Base-by-base conservation (phyloP, 1,139 yeast genomes). In the Blastobotrys malaysiensis region DNA sequence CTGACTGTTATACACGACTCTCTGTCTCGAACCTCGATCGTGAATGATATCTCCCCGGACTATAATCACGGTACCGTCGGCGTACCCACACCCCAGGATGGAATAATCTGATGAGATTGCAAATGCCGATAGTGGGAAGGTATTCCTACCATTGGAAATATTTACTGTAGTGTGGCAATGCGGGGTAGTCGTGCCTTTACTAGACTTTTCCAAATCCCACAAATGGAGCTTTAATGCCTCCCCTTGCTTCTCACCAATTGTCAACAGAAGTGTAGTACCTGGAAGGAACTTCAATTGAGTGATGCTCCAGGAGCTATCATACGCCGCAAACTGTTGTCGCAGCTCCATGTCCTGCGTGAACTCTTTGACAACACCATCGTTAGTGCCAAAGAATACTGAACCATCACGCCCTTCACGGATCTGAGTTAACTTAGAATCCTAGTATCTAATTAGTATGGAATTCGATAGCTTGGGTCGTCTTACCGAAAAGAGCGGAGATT, bases 11-110 rank as follows among this genome's bases (percentile, higher is more conserved):
- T 83, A 88, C 0, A 91, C 82, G 0, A 86, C 69, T 39, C 98
- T 74, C 65, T 91, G 98, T 59, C 93, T 81, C 3, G 96, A 83
- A 0, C 99, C 99, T 56, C 97, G 73, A 65, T 95, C 99, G 61
- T 93, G 81, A 1, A 88, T 64, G 48, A 95, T 71, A 68, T 93
- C 99, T 5, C 99, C 99, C 58, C 98, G 72, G 0, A 91, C 81
- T 3, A 91, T 73, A 5, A 91, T 74, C 1, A 91, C 93, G 24
- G 83, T 78, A 6, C 99, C 99, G 68, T 90, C 88, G 19, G 95
- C 85, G 66, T 84, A 90, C 0, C 99, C 98, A 43, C 90, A 73
- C 0, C 88, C 95, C 4, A 89, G 68, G 52, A 89, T 80, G 0
- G 88, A 76, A 55, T 83, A 76, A 60, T 84, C 87, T 2, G 68